Evolutionary conservation across 1,139 yeast species (phyloP), one percentile per base, ranked within the genome.

Genomic region (Saccharomyces hybrid): DNA sequence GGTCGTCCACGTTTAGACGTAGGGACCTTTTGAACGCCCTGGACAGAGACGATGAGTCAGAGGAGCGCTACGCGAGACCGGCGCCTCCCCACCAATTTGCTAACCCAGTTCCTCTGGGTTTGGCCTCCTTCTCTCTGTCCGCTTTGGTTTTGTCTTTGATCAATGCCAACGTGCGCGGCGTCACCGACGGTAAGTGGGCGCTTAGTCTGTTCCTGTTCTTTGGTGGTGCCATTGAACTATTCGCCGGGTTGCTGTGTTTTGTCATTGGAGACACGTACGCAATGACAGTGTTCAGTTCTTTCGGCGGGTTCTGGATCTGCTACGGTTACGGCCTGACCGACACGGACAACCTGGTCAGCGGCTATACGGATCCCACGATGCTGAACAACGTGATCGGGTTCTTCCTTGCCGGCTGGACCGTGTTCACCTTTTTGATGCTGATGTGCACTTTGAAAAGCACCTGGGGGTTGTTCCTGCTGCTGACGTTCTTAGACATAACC

Each of bases 251-350:
- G 50, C 78, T 86, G 81, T 86, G 86, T 62, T 73, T 84, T 59
- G 75, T 79, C 50, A 74, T 79, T 52, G 87, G 86, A 57, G 85
- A 85, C 69, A 80, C 86, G 8, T 83, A 81, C 70, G 85, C 84
- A 49, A 79, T 78, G 63, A 80, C 84, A 41, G 86, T 84, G 8
- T 80, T 86, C 66, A 74, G 83, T 52, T 80, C 86, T 54, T 86
- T 83, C 66, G 91, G 91, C 52, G 88, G 87, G 8, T 86, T 85
- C 70, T 86, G 91, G 88, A 73, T 85, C 55, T 73, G 84, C 25
- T 84, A 78, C 66, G 84, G 85, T 28, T 80, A 84, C 48, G 77
- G 84, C 47, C 68, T 80, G 55, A 71, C 80, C 53, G 78, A 81
- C 52, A 75, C 77, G 50, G 84, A 85, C 68, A 84, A 82, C 16